phyloP scores from a whole-genome alignment of 768 basidiomycete species.

The Kwoniella botswanensis region DNA sequence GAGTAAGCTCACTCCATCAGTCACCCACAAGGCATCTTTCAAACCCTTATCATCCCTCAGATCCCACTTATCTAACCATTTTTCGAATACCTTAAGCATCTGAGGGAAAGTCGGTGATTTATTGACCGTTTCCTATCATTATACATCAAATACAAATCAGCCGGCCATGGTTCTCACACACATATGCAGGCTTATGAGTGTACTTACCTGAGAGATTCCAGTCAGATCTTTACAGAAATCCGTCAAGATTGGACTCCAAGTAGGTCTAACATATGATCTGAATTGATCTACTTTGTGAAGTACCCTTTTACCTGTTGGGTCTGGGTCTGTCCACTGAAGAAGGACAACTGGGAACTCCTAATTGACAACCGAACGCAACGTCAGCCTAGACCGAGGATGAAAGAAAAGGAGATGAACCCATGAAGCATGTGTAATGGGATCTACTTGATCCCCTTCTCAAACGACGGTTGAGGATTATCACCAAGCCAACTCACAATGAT shows the following conservation, averaged over 20 bases:
- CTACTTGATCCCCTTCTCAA: too few species aligned
- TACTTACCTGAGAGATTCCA: conserved; percentile 85
- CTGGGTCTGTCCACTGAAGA: conserved; percentile 67
- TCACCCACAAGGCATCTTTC: conserved; percentile 52
- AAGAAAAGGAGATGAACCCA: too few species aligned
- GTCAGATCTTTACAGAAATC: conserved; percentile 85
- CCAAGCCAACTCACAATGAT: conserved; percentile 73
- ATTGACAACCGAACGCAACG: neutral
- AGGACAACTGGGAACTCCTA: conserved; percentile 95
- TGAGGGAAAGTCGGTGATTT: conserved; percentile 74
- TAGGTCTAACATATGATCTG: conserved; percentile 83
- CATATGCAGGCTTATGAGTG: neutral
- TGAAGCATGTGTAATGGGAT: too few species aligned
- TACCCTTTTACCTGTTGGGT: conserved; percentile 47
- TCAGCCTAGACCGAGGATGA: too few species aligned
- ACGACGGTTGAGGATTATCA: neutral
- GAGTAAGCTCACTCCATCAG: conserved; percentile 51
- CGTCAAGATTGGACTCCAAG: conserved; percentile 80
- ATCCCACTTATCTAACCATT: conserved; percentile 73
- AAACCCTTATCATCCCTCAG: conserved; percentile 62
- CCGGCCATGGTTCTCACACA: neutral
- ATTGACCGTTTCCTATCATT: conserved; percentile 75
- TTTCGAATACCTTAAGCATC: conserved; percentile 68
- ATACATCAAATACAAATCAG: neutral
- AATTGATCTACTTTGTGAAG: conserved; percentile 80